Percentiles rank a stretch among this genome's conserved stretches.
Evolutionary conservation across 805 yeast genomes (phyloP).

Genomic region (Kregervanrija pseudodelftensis): DNA sequence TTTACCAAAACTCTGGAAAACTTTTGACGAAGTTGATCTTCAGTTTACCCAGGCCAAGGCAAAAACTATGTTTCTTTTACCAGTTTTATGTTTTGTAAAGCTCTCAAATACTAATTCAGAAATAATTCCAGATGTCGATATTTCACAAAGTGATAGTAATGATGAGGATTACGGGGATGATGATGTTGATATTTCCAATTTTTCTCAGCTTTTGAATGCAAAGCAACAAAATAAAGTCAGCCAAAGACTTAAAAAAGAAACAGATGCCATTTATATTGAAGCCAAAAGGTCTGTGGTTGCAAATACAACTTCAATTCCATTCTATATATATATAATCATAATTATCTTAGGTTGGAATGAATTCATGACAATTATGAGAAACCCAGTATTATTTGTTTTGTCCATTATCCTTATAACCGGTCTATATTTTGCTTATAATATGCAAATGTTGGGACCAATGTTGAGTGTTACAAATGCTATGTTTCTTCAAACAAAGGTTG

Average conservation of each 20-base stretch:
- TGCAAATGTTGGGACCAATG: constrained; percentile 75
- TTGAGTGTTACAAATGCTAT: constrained; percentile 50
- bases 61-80: constrained; percentile 49
- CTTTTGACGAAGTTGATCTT: constrained; percentile 62
- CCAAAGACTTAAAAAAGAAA: constrained; percentile 60
- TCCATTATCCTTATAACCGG: constrained; percentile 52
- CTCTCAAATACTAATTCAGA: constrained; percentile 42
- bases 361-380: constrained; percentile 77
- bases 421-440: constrained; percentile 56
- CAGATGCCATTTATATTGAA: constrained; percentile 75
- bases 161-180: constrained; percentile 35
- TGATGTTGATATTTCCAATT: constrained; percentile 31
- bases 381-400: constrained; percentile 73
- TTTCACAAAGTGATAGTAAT: constrained; percentile 31
- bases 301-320: constrained; percentile 73
- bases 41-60: constrained; percentile 55
- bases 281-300: constrained; percentile 82
- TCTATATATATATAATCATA: constrained; percentile 68
- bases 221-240: constrained; percentile 50
- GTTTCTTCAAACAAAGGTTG: constrained; percentile 45
- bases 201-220: constrained; percentile 51
- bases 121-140: constrained; percentile 51
- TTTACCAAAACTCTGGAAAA: constrained; percentile 75
- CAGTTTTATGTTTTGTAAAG: constrained; percentile 51
- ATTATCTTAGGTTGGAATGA: constrained; percentile 92